phyloP scores from a whole-genome alignment of 352 stramenopile genomes.

The Pythium utonaiense region DNA sequence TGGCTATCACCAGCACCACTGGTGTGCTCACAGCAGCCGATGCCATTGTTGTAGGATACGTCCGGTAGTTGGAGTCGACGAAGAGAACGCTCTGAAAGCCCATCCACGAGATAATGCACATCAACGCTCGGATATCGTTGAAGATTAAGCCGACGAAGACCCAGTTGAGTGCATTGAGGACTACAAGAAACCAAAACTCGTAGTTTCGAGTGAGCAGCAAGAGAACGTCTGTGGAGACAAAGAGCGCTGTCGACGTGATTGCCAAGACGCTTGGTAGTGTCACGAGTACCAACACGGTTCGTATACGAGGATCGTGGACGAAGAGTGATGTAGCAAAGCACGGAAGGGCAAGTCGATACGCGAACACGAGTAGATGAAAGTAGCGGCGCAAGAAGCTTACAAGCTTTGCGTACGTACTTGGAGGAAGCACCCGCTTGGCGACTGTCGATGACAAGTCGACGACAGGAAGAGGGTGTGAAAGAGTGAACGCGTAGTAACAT shows the following conservation, averaged over 20 bases:
- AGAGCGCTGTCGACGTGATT: slow-evolving; percentile 4
- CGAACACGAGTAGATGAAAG: slow-evolving; percentile 4
- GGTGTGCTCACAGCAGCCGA: slow-evolving; percentile 6
- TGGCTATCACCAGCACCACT: not conserved
- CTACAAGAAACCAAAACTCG: slow-evolving; percentile 17
- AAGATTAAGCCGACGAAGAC: slow-evolving; percentile 5
- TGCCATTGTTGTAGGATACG: slow-evolving; percentile 4
- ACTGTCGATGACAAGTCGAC: not conserved
- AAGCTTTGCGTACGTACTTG: not conserved
- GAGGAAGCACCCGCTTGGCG: not conserved
- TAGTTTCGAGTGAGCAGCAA: not conserved
- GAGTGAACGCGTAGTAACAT: not conserved
- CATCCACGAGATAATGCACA: slow-evolving; percentile 2
- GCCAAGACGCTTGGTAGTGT: not conserved
- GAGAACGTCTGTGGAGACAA: slow-evolving; percentile 9
- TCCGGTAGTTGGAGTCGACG: slow-evolving; percentile 16
- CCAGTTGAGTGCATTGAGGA: slow-evolving; percentile 14
- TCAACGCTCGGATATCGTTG: not conserved
- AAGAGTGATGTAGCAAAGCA: not conserved
- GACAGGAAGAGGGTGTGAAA: not conserved
- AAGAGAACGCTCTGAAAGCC: slow-evolving; percentile 7
- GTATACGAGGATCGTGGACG: not conserved
- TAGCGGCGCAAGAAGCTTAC: not conserved
- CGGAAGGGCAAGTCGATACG: slow-evolving; percentile 3
- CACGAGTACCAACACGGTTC: not conserved